Conservation (phyloP, 306 rosid species). For the Casuarina equisetifolia region DNA sequence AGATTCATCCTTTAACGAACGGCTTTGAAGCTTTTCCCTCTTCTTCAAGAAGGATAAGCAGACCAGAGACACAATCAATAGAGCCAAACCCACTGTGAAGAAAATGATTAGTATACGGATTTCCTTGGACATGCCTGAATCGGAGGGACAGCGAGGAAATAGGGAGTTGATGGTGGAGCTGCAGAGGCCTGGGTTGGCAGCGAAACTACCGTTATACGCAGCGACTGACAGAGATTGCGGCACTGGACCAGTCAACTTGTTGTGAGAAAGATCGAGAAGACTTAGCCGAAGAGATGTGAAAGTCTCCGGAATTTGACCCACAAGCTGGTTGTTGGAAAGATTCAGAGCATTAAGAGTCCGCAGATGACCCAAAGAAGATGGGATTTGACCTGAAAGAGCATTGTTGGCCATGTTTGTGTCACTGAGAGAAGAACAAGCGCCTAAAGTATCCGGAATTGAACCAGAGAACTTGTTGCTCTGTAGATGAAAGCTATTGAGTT, state of each 20-base stretch:
- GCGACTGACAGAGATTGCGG: slow-evolving; percentile 55
- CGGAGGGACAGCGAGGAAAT: slow-evolving; percentile 49
- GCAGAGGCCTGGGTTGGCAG: slow-evolving; percentile 70
- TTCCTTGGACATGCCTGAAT: slow-evolving; percentile 41
- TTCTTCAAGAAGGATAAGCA: slow-evolving; percentile 38
- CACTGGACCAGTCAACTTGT: slow-evolving; percentile 53
- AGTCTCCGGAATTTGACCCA: slow-evolving; percentile 67
- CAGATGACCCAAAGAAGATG: slow-evolving; percentile 63
- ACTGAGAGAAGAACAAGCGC: slow-evolving; percentile 48
- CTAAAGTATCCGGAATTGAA: slow-evolving; percentile 59
- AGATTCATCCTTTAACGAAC: slow-evolving; percentile 71
- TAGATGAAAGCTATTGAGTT: slow-evolving; percentile 50
- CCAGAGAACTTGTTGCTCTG: slow-evolving; percentile 59
- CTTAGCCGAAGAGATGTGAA: slow-evolving; percentile 58
- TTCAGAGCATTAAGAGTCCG: slow-evolving; percentile 60
- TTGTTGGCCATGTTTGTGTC: slow-evolving; percentile 59
- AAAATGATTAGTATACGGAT: slow-evolving; percentile 54
- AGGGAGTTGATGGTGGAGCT: slow-evolving; percentile 29
- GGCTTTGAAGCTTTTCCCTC: slow-evolving; percentile 40
- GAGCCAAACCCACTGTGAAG: slow-evolving; percentile 31
- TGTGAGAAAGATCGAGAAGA: slow-evolving; percentile 66
- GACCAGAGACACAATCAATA: slow-evolving; percentile 34
- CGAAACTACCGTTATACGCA: slow-evolving; percentile 85
- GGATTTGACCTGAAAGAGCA: slow-evolving; percentile 52
- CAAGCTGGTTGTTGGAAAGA: slow-evolving; percentile 55